Conservation (phyloP, 805 yeast species). For the Maudiozyma pseudohumilis region DNA sequence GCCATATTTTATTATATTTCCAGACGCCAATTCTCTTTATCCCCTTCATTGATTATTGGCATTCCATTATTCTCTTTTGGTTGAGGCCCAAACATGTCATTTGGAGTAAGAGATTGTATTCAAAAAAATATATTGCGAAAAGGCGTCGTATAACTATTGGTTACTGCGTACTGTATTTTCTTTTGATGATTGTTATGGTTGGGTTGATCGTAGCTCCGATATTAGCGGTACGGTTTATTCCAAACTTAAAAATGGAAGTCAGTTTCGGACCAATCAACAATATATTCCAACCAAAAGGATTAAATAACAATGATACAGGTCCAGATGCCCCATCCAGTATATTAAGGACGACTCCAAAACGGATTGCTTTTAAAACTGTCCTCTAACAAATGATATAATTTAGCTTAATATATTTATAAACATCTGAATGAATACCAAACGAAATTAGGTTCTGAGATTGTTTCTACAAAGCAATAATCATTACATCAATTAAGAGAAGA, state of each 20-base stretch:
- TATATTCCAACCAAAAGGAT: slow-evolving; percentile 49
- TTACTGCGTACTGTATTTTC: slow-evolving; percentile 39
- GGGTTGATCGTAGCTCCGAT: slow-evolving; percentile 40
- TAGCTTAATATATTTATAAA: too few relatives aligned
- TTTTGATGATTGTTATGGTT: slow-evolving; percentile 32
- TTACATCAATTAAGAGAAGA: too few relatives aligned
- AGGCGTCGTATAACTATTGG: slow-evolving; percentile 35
- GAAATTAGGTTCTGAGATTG: too few relatives aligned
- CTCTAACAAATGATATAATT: not conserved
- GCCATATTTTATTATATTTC: slow-evolving; percentile 46
- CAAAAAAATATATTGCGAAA: slow-evolving; percentile 31
- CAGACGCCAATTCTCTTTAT: slow-evolving; percentile 54
- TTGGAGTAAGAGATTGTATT: slow-evolving; percentile 30
- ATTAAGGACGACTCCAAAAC: slow-evolving; percentile 30
- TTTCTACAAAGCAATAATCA: too few relatives aligned
- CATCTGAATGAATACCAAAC: too few relatives aligned
- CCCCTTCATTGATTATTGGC: slow-evolving; percentile 59
- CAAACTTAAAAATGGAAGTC: slow-evolving; percentile 18
- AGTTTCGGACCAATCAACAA: slow-evolving; percentile 26
- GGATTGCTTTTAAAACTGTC: slow-evolving; percentile 27
- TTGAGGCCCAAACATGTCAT: slow-evolving; percentile 41
- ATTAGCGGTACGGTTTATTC: slow-evolving; percentile 27
- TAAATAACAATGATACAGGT: slow-evolving; percentile 61
- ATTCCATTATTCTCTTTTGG: slow-evolving; percentile 61
- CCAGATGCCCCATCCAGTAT: slow-evolving; percentile 40